phyloP scores from a whole-genome alignment of 2,329 filamentous ascomycete genomes.

The Penicillium crustosum region DNA sequence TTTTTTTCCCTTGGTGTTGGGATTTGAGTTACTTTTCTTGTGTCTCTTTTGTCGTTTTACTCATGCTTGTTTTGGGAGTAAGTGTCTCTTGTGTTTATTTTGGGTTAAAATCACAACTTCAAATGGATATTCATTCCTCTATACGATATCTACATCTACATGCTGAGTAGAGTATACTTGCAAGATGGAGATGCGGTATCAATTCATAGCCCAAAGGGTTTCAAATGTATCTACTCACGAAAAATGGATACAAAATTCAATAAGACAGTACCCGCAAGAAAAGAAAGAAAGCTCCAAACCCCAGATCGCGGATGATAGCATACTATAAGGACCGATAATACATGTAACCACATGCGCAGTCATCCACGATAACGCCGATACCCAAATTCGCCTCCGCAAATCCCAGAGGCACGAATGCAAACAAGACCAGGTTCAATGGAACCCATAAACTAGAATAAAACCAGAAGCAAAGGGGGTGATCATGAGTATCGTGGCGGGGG shows the following conservation, averaged over 20 bases:
- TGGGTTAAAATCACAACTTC: neutral
- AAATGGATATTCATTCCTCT: constrained; percentile 1
- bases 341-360: neutral
- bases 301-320: neutral
- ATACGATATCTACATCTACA: neutral
- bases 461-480: constrained; percentile 10
- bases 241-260: neutral
- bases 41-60: constrained; percentile 1
- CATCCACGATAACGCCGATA: constrained; percentile 2
- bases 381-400: neutral
- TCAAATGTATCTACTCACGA: neutral
- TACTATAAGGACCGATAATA: neutral
- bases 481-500: constrained; percentile 28
- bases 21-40: constrained; percentile 5
- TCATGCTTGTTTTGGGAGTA: constrained; percentile 1
- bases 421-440: neutral
- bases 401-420: neutral
- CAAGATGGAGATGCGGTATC: neutral
- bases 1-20: constrained; percentile 10
- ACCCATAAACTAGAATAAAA: constrained; percentile 5
- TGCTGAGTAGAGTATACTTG: neutral
- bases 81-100: neutral
- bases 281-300: neutral
- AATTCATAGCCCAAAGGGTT: neutral
- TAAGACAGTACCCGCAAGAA: neutral